Percentiles rank a stretch among this genome's conserved stretches.
Conservation (phyloP, 345 rosid species). For the Eucalyptus microcorys region DNA sequence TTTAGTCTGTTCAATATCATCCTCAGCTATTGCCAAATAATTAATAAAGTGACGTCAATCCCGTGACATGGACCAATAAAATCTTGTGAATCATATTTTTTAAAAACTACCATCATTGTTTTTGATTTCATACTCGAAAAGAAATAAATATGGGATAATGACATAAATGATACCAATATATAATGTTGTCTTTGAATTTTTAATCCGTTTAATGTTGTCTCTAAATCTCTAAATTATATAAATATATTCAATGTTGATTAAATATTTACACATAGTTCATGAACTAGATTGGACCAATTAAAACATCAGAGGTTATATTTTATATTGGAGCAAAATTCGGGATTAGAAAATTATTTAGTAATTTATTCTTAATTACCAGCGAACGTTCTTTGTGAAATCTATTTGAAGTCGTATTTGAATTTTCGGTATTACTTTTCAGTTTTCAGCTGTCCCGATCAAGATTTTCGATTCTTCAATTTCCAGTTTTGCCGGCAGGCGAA, state of each 20-base stretch:
- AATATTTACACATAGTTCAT: not conserved
- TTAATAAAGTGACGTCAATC: not conserved
- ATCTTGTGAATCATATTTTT: not conserved
- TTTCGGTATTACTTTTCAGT: not conserved
- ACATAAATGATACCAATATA: no score
- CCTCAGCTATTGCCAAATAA: fast-evolving
- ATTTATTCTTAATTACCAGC: not conserved
- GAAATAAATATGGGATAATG: no score
- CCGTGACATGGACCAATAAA: not conserved
- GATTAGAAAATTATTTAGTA: no score
- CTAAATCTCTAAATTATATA: no score
- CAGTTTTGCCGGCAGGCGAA: not conserved
- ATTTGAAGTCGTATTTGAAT: not conserved
- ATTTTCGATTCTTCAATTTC: not conserved
- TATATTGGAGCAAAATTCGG: not conserved
- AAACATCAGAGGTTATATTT: not conserved
- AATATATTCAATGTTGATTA: no score
- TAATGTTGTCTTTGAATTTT: not conserved
- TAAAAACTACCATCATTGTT: not conserved
- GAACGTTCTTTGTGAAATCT: not conserved
- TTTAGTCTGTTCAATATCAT: not conserved
- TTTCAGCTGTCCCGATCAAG: not conserved
- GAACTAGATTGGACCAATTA: no score
- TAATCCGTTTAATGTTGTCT: not conserved
- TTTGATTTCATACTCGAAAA: not conserved